Percentiles rank a stretch among this genome's conserved stretches.
Conservation (phyloP, 2,329 filamentous ascomycete species). For the Lomentospora prolificans region DNA sequence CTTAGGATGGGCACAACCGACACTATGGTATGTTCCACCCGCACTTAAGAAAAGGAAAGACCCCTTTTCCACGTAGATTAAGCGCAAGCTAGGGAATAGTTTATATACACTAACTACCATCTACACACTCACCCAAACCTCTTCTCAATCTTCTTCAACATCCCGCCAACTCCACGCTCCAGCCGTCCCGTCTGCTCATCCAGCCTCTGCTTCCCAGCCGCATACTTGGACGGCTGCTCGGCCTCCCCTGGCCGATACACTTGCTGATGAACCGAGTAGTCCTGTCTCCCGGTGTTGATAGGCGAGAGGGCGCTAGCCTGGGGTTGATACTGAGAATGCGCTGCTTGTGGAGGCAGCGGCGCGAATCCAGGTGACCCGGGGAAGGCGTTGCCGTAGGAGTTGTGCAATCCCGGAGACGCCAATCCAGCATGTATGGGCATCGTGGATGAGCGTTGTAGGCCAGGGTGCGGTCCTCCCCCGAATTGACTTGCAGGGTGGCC, state of each 20-base stretch:
- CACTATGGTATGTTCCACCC: no score
- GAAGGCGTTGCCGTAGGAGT: slow-evolving; percentile 23
- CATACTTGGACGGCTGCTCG: slow-evolving; percentile 41
- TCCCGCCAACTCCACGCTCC: slow-evolving; percentile 60
- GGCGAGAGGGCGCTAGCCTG: slow-evolving; percentile 13
- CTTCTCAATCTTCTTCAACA: slow-evolving; percentile 73
- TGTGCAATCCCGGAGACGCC: slow-evolving; percentile 28
- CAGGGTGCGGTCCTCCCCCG: slow-evolving; percentile 22
- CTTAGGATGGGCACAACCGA: no score
- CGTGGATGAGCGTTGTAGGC: slow-evolving; percentile 36
- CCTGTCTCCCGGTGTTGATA: slow-evolving; percentile 19
- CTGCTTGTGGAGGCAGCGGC: slow-evolving; percentile 35
- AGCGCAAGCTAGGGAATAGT: background rate
- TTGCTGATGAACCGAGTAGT: slow-evolving; percentile 58
- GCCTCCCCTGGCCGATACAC: slow-evolving; percentile 58
- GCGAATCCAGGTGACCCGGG: slow-evolving; percentile 26
- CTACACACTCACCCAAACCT: slow-evolving; percentile 41
- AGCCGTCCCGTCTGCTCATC: slow-evolving; percentile 57
- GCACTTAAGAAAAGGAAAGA: background rate
- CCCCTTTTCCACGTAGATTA: background rate
- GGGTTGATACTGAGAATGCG: slow-evolving; percentile 46
- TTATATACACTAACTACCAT: background rate
- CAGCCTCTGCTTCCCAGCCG: slow-evolving; percentile 37
- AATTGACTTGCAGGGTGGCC: slow-evolving; percentile 18
- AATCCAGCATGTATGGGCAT: slow-evolving; percentile 31